These are phyloP conservation scores for Arctostaphylos glauca DNA, from an alignment of 148 eudicot species.

Conservation along the genomic window DNA sequence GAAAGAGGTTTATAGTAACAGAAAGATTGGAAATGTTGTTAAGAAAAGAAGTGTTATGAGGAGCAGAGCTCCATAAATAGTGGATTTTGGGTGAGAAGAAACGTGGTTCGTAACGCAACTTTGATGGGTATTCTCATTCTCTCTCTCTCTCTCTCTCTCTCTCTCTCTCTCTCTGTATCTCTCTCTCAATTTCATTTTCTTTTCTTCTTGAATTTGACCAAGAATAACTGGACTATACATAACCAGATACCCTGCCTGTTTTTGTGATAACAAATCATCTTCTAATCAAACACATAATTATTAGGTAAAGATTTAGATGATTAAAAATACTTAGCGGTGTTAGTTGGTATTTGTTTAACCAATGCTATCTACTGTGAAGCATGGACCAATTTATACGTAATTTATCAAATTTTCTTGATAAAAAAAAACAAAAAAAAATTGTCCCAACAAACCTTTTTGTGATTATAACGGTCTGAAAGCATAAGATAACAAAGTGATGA, in stretches of 20 bases:
- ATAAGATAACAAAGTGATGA: background rate
- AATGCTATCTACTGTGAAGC: slow-evolving; percentile 27
- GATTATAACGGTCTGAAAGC: background rate
- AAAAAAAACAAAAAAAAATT: background rate
- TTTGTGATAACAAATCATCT: no score
- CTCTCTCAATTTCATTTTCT: background rate
- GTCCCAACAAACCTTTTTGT: background rate
- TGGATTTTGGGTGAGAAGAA: slow-evolving; percentile 37
- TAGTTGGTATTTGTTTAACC: slow-evolving; percentile 38
- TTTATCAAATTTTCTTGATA: background rate
- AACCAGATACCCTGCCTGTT: no score
- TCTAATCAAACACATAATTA: background rate
- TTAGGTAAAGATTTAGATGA: background rate
- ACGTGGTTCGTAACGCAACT: slow-evolving; percentile 52
- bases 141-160: slow-evolving; percentile 17
- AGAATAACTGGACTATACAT: background rate
- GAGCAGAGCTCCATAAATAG: slow-evolving; percentile 37
- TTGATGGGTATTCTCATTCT: background rate
- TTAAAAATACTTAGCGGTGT: slow-evolving; percentile 3
- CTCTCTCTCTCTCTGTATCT: background rate
- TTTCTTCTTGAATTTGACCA: slow-evolving; percentile 17
- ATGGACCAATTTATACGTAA: background rate
- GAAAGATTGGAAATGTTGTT: slow-evolving; percentile 27
- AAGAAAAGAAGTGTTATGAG: slow-evolving; percentile 17
- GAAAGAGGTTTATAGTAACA: background rate